These are phyloP conservation scores for Mixia osmundae DNA, from an alignment of 1,284 basidiomycete genomes.

Conservation along the genomic window DNA sequence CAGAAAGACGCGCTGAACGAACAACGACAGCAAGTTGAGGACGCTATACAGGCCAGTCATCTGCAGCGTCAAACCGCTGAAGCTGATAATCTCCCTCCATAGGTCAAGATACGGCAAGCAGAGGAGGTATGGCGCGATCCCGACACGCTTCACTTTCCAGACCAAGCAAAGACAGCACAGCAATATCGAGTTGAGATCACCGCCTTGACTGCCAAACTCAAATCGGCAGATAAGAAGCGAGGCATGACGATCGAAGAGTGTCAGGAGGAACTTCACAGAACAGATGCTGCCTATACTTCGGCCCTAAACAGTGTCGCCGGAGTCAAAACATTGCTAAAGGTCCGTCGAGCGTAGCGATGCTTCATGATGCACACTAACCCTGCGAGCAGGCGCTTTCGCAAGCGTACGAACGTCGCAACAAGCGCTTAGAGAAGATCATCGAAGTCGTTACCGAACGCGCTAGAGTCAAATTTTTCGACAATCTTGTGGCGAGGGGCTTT, in stretches of 20 bases:
- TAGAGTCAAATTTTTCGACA: slow-evolving; percentile 52
- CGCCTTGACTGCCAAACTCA: slow-evolving; percentile 39
- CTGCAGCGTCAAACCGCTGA: neutral
- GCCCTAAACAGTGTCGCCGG: slow-evolving; percentile 38
- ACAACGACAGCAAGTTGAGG: slow-evolving; percentile 29
- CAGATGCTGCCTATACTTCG: slow-evolving; percentile 32
- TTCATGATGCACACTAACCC: neutral
- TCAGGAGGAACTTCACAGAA: slow-evolving; percentile 39
- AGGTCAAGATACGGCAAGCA: slow-evolving; percentile 25
- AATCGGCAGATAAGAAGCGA: slow-evolving; percentile 44
- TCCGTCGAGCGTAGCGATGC: slow-evolving; percentile 16
- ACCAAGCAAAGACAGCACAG: slow-evolving; percentile 33
- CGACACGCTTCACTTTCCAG: slow-evolving; percentile 24
- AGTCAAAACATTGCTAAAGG: slow-evolving; percentile 40
- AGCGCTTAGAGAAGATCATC: slow-evolving; percentile 68
- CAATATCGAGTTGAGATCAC: slow-evolving; percentile 38
- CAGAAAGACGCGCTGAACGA: slow-evolving; percentile 24
- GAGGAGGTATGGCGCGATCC: slow-evolving; percentile 32
- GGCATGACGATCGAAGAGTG: slow-evolving; percentile 57
- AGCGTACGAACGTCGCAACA: slow-evolving; percentile 39
- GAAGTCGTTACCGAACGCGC: slow-evolving; percentile 62
- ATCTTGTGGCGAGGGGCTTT: slow-evolving; percentile 58
- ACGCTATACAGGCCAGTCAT: slow-evolving; percentile 33
- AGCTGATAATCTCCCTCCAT: neutral
- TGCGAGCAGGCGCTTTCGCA: slow-evolving; percentile 32